These are phyloP conservation scores for Talaromyces sp. DNA, from an alignment of 2,329 filamentous ascomycete species.

Conservation along the genomic window DNA sequence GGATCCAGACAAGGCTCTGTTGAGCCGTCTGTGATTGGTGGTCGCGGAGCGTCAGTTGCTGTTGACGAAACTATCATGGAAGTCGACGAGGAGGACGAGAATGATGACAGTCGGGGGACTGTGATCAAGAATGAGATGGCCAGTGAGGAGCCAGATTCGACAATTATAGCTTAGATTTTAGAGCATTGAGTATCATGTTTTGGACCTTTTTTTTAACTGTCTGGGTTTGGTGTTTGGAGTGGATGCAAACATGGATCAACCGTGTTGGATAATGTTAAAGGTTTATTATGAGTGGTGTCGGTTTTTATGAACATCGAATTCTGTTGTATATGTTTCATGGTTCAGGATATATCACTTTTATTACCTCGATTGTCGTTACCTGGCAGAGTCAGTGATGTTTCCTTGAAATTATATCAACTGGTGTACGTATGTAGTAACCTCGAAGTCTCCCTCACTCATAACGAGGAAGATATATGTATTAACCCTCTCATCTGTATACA, in stretches of 20 bases:
- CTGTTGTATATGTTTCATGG: background rate
- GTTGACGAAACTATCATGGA: constrained; percentile 12
- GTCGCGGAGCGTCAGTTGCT: constrained; percentile 4
- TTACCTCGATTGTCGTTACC: background rate
- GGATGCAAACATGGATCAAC: background rate
- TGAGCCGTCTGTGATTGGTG: background rate
- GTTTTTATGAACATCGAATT: background rate
- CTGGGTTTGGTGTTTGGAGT: background rate
- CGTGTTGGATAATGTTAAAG: background rate
- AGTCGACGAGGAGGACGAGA: constrained; percentile 10
- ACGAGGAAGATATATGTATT: background rate
- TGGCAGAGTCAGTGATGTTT: background rate
- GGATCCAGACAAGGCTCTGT: constrained; percentile 8
- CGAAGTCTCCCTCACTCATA: background rate
- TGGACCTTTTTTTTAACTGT: background rate
- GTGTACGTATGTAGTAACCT: no score
- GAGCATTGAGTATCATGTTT: background rate
- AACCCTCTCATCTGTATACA: background rate
- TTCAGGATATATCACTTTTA: background rate
- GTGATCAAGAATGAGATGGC: constrained; percentile 12
- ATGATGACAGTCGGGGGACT: constrained; percentile 9
- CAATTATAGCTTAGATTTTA: background rate
- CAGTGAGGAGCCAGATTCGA: constrained; percentile 8
- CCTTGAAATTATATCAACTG: no score
- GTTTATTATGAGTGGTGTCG: background rate